Conservation (phyloP, 78 protist species). For the Reticulomyxa filosa region DNA sequence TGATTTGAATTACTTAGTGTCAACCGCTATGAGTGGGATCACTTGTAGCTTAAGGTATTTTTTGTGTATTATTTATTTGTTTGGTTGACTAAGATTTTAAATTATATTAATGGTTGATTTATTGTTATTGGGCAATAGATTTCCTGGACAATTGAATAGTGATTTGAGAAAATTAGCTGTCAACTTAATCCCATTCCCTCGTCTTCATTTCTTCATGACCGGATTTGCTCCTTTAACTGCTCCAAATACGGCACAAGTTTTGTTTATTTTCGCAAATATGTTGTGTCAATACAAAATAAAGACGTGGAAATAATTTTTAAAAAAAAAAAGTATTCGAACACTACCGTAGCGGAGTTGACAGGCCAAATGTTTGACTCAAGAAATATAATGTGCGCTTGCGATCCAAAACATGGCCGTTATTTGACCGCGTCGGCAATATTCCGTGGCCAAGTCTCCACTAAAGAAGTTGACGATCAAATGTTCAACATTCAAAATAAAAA, state of each 20-base stretch:
- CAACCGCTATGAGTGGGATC: constrained; percentile 77
- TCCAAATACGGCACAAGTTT: constrained; percentile 38
- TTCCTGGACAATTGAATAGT: constrained; percentile 92
- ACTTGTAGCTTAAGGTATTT: constrained; percentile 90
- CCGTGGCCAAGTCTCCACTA: constrained; percentile 85
- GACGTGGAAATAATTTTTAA: too few relatives aligned
- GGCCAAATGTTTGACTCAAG: constrained; percentile 91
- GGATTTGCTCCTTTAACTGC: constrained; percentile 88
- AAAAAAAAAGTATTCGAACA: background rate
- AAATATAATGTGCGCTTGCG: constrained; percentile 96
- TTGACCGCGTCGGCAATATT: constrained; percentile 84
- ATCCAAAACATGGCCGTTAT: constrained; percentile 91
- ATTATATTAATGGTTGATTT: too few relatives aligned
- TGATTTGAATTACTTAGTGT: constrained; percentile 83
- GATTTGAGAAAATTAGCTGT: constrained; percentile 87
- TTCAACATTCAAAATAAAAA: constrained; percentile 74
- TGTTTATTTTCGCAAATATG: too few relatives aligned
- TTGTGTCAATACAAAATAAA: too few relatives aligned
- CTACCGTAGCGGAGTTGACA: background rate
- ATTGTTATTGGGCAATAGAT: too few relatives aligned
- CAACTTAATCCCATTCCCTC: constrained; percentile 97
- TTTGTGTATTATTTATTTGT: too few relatives aligned
- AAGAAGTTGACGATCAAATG: constrained; percentile 94
- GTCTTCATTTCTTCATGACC: constrained; percentile 93
- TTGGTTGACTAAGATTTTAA: too few relatives aligned